phyloP scores from a whole-genome alignment of 768 basidiomycete species.

The Rossbeevera mucosa region DNA sequence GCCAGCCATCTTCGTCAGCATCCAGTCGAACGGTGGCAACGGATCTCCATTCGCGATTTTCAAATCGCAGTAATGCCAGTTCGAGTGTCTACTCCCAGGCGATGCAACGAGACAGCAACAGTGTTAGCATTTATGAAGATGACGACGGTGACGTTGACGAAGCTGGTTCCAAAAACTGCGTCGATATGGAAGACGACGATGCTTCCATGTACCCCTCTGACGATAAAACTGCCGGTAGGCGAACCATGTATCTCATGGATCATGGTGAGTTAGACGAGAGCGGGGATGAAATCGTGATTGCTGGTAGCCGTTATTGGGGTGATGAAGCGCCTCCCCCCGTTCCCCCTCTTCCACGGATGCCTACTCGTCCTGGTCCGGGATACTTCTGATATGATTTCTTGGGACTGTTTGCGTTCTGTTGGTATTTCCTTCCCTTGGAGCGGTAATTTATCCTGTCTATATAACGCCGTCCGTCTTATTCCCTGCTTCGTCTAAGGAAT shows the following conservation, averaged over 20 bases:
- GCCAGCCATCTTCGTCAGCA: constrained; percentile 11
- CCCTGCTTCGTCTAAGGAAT: constrained; percentile 5
- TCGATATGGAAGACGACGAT: constrained; percentile 26
- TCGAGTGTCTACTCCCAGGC: constrained; percentile 16
- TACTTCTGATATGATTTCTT: constrained; percentile 22
- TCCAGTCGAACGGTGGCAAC: constrained; percentile 1
- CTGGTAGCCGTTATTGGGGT: constrained; percentile 21
- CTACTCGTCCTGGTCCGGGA: constrained; percentile 22
- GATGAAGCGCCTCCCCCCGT: constrained; percentile 18
- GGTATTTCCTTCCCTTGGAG: background rate
- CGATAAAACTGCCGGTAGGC: constrained; percentile 31
- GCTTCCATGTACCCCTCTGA: constrained; percentile 28
- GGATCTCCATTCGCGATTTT: constrained; percentile 15
- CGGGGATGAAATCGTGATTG: constrained; percentile 18
- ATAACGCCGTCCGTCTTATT: constrained; percentile 9
- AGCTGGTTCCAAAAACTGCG: constrained; percentile 2
- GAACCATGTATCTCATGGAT: constrained; percentile 33
- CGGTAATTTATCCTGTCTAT: constrained; percentile 32
- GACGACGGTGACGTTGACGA: constrained; percentile 22
- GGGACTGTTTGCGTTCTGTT: constrained; percentile 9
- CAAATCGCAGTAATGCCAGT: constrained; percentile 17
- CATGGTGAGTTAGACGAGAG: constrained; percentile 23
- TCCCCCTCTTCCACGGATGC: constrained; percentile 15
- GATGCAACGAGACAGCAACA: constrained; percentile 16
- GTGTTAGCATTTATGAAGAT: constrained; percentile 18